phyloP scores from a whole-genome alignment of 495 filamentous ascomycete species.

The Aspergillus wentii region DNA sequence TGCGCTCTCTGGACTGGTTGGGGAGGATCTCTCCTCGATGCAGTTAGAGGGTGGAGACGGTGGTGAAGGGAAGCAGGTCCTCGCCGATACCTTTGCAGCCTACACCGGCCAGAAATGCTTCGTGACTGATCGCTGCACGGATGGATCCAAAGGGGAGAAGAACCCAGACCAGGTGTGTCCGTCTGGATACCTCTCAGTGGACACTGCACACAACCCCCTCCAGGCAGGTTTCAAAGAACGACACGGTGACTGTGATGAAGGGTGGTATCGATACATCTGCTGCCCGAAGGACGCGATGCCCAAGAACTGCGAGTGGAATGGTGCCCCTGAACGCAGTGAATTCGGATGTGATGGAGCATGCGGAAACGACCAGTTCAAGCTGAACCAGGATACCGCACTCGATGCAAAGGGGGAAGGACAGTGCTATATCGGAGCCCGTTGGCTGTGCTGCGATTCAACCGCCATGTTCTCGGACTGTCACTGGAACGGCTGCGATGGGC shows the following conservation, averaged over 20 bases:
- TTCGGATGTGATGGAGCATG: constrained; percentile 20
- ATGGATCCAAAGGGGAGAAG: constrained; percentile 12
- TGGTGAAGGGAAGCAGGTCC: background rate
- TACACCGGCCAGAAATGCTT: constrained; percentile 25
- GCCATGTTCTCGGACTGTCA: constrained; percentile 14
- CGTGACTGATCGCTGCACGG: constrained; percentile 16
- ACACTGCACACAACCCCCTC: constrained; percentile 17
- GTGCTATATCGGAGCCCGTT: constrained; percentile 16
- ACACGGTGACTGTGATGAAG: too few relatives aligned
- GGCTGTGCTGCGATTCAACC: constrained; percentile 22
- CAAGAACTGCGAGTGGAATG: constrained; percentile 26
- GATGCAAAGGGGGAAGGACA: constrained; percentile 17
- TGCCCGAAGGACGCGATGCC: constrained; percentile 26
- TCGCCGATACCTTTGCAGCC: constrained; percentile 6
- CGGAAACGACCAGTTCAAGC: constrained; percentile 17
- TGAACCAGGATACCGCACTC: constrained; percentile 17
- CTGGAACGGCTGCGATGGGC: constrained; percentile 19
- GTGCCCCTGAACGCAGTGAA: constrained; percentile 14
- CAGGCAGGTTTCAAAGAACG: constrained; percentile 12
- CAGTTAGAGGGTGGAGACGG: constrained; percentile 1
- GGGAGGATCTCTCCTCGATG: too few relatives aligned
- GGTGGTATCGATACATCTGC: constrained; percentile 27
- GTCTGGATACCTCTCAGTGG: constrained; percentile 8
- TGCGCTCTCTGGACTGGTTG: constrained; percentile 10
- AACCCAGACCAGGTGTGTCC: constrained; percentile 18